Base-by-base conservation (phyloP, 2,329 filamentous ascomycete species). In the Sporothrix humicola region DNA sequence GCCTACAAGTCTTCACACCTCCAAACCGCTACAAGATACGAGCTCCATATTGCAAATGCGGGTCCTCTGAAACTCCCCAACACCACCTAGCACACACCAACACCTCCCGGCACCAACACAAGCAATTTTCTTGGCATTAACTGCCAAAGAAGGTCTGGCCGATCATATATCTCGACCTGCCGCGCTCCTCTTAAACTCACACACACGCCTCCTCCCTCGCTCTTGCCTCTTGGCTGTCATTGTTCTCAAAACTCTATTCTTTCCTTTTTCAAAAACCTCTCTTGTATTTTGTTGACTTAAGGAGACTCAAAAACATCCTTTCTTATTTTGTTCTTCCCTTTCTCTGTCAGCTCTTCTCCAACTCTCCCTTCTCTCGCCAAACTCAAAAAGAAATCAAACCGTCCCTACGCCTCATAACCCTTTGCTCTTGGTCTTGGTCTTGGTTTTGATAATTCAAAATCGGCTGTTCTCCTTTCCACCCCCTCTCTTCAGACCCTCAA, bases 51-150 rank as follows among this genome's bases (percentile, higher is more conserved):
- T 72, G 68, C n/a, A 68, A 68, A 69, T 50, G 73, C 73, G 73
- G 73, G 73, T 72, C 73, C 61, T 68, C 69, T 69, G 69, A 72
- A 72, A 72, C 73, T 50, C 48, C n/a, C 56, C 46, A 71, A 42
- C 23, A 31, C 59, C 69, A 23, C 54, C 20, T 12, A 37, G n/a
- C 23, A 69, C 59, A 7, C 59, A 7, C 52, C 52, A 20, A 56
- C n/a, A 52, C 13, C 13, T 6, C 52, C 52, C 52, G 4, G 8
- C 31, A 37, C 31, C 31, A 37, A 37, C 31, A 23, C n/a, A 37
- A 37, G 26, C 69, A 23, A 9, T 44, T 65, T 72, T 65, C 46
- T 54, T 71, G 56, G 69, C 69, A 69, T 58, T 69, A 26, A n/a
- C 69, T 37, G 42, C n/a, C 37, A 63, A 58, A 44, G 23, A 46